phyloP scores from a whole-genome alignment of 345 rosid species.

The Fremontodendron californicum region DNA sequence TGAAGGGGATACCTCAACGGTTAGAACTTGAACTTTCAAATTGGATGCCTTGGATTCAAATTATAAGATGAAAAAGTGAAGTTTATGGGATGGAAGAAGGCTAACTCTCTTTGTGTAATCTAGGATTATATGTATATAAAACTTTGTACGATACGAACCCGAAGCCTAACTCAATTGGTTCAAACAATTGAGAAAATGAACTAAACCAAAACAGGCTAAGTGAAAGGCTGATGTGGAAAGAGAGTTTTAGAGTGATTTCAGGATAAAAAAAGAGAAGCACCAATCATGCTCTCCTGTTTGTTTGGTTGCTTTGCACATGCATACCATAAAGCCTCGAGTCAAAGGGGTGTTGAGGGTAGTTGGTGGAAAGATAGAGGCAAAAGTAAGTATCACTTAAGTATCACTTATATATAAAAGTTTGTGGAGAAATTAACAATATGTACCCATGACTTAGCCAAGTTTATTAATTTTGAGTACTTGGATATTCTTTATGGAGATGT shows the following conservation, averaged over 20 bases:
- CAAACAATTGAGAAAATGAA: not conserved
- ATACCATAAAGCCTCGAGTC: slow-evolving; percentile 19
- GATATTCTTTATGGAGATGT: not conserved
- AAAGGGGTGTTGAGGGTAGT: slow-evolving; percentile 11
- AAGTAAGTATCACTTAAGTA: slow-evolving; percentile 19
- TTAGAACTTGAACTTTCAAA: not conserved
- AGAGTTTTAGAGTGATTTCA: slow-evolving; percentile 9
- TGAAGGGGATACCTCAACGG: not conserved
- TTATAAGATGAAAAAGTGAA: not conserved
- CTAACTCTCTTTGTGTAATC: not conserved
- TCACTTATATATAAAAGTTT: slow-evolving; percentile 19
- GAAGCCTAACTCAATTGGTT: too few relatives aligned
- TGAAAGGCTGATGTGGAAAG: slow-evolving; percentile 1
- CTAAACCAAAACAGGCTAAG: not conserved
- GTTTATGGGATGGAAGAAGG: not conserved
- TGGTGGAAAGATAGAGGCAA: not conserved
- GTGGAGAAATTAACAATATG: slow-evolving; percentile 18
- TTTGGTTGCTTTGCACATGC: slow-evolving; percentile 21
- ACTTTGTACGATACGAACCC: too few relatives aligned
- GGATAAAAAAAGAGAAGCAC: not conserved
- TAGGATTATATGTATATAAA: not conserved
- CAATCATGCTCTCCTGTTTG: not conserved
- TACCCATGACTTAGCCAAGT: not conserved
- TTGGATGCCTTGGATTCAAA: not conserved
- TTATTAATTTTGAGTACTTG: not conserved